phyloP scores from a whole-genome alignment of 208 protist species.

The Trypanosoma boissoni region DNA sequence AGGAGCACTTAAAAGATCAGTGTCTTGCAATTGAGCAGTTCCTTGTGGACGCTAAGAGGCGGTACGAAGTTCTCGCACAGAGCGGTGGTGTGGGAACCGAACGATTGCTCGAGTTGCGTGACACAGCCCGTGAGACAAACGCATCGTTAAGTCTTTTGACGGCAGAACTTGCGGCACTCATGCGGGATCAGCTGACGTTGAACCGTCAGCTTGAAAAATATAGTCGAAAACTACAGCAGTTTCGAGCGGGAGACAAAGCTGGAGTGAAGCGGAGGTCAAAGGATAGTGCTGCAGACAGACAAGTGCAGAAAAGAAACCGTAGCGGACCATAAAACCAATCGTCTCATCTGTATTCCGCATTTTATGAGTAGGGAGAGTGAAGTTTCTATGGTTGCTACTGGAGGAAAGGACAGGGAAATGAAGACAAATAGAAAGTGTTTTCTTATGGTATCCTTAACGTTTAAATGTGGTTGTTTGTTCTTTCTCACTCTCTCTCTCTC shows the following conservation, averaged over 20 bases:
- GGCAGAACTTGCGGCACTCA: slow-evolving; percentile 39
- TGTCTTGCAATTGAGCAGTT: slow-evolving; percentile 41
- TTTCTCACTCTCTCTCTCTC: too few relatives aligned
- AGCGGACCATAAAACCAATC: too few relatives aligned
- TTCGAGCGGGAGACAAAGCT: not conserved
- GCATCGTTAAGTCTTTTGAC: slow-evolving; percentile 35
- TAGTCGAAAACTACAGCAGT: slow-evolving; percentile 35
- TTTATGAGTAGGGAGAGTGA: too few relatives aligned
- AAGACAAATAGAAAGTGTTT: too few relatives aligned
- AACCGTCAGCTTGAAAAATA: slow-evolving; percentile 55
- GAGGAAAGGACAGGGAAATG: too few relatives aligned
- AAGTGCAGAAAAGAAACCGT: too few relatives aligned
- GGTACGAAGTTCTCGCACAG: slow-evolving; percentile 39
- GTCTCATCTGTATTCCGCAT: too few relatives aligned
- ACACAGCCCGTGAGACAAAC: slow-evolving; percentile 43
- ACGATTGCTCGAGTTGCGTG: slow-evolving; percentile 45
- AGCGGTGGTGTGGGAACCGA: slow-evolving; percentile 17
- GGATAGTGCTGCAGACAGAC: not conserved
- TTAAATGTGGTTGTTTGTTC: too few relatives aligned
- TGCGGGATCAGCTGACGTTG: slow-evolving; percentile 39
- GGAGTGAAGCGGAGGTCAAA: not conserved
- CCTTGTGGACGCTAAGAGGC: slow-evolving; percentile 29
- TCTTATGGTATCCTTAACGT: too few relatives aligned
- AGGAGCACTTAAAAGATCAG: slow-evolving; percentile 60
- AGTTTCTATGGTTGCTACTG: too few relatives aligned